These are phyloP conservation scores for Oryza meridionalis DNA, from an alignment of 176 grass and related monocot genomes.

Conservation along the genomic window DNA sequence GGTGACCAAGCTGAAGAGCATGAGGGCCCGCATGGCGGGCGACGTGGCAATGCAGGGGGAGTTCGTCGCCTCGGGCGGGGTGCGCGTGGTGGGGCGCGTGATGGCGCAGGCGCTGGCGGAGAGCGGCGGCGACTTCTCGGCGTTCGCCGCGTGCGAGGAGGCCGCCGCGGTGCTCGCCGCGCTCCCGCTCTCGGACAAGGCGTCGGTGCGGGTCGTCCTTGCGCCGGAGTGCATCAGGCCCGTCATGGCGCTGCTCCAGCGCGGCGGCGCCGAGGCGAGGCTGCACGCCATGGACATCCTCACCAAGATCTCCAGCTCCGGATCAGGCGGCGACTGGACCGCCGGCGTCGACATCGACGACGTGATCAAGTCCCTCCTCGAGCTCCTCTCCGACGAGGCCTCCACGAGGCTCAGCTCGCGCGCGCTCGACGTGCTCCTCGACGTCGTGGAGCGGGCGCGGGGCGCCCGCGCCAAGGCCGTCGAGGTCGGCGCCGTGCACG, in stretches of 20 bases:
- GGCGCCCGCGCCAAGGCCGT: slow-evolving; percentile 50
- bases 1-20: slow-evolving; percentile 61
- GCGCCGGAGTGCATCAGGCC: slow-evolving; percentile 54
- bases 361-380: slow-evolving; percentile 74
- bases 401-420: slow-evolving; percentile 71
- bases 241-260: slow-evolving; percentile 60
- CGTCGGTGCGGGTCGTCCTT: slow-evolving; percentile 42
- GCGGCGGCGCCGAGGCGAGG: slow-evolving; percentile 75
- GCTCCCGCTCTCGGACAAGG: slow-evolving; percentile 55
- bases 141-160: slow-evolving; percentile 74
- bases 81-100: slow-evolving; percentile 51
- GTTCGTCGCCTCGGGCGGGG: slow-evolving; percentile 55
- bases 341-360: slow-evolving; percentile 41
- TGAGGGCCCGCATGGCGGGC: slow-evolving; percentile 45
- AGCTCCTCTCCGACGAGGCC: slow-evolving; percentile 76
- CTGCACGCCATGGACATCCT: slow-evolving; percentile 67
- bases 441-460: slow-evolving; percentile 47
- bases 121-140: slow-evolving; percentile 55
- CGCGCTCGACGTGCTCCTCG: slow-evolving; percentile 70
- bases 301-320: slow-evolving; percentile 53
- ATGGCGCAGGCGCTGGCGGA: slow-evolving; percentile 54
- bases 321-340: slow-evolving; percentile 50
- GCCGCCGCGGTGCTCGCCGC: slow-evolving; percentile 60
- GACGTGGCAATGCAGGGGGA: slow-evolving; percentile 50
- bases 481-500: slow-evolving; percentile 69